Conservation (phyloP, 2,329 filamentous ascomycete species). For the Xylariales sp. region DNA sequence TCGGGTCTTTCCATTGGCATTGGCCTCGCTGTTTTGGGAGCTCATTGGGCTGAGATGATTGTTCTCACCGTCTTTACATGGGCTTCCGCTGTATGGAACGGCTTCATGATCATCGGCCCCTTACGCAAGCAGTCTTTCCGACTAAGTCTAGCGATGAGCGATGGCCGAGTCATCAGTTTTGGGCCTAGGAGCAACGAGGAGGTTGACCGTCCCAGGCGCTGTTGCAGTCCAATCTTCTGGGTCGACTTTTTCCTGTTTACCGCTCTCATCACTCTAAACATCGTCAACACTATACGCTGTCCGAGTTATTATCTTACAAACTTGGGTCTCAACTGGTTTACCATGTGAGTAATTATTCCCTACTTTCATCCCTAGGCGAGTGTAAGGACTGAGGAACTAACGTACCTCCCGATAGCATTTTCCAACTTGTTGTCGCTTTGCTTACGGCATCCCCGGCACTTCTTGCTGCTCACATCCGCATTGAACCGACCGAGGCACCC, state of each 20-base stretch:
- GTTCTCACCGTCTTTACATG: conserved; percentile 17
- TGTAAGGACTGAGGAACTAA: not conserved
- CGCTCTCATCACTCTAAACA: conserved; percentile 3
- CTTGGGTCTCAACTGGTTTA: conserved; percentile 5
- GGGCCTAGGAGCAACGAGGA: not conserved
- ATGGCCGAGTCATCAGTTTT: conserved; percentile 9
- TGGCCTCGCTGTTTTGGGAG: not conserved
- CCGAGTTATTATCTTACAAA: not conserved
- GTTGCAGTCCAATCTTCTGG: conserved; percentile 11
- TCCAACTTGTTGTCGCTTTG: conserved; percentile 19
- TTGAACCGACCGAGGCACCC: conserved; percentile 16
- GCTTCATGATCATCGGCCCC: conserved; percentile 2
- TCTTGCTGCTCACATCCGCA: conserved; percentile 14
- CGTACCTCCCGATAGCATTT: conserved; percentile 4
- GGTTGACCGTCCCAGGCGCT: not conserved
- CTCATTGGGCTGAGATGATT: not conserved
- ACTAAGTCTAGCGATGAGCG: conserved; percentile 20
- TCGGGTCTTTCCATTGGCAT: conserved; percentile 20
- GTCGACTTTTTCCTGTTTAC: conserved; percentile 18
- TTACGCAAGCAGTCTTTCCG: conserved; percentile 1
- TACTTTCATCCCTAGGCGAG: not conserved
- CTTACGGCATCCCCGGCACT: conserved; percentile 19
- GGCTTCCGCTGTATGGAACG: conserved; percentile 21
- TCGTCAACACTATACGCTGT: not conserved
- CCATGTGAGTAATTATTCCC: conserved; percentile 9